Conservation (phyloP, 2,329 filamentous ascomycete genomes). For the Colletotrichum incanum region DNA sequence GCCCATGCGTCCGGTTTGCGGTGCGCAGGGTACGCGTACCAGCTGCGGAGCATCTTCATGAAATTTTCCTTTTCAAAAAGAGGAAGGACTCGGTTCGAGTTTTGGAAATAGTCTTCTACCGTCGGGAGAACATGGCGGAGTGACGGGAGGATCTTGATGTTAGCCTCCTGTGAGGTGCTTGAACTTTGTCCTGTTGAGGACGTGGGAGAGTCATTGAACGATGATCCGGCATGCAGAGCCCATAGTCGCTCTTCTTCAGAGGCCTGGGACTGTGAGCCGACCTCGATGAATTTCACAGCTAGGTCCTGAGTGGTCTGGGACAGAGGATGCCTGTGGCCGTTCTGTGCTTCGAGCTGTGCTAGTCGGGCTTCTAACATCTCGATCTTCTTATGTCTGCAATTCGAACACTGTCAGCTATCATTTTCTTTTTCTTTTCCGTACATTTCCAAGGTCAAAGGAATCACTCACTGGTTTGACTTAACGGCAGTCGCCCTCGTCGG, state of each 20-base stretch:
- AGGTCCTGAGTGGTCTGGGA: background rate
- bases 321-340: background rate
- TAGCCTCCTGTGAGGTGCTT: background rate
- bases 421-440: too few species aligned
- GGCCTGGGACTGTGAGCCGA: background rate
- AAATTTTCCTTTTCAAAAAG: conserved; percentile 44
- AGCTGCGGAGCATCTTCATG: conserved; percentile 44
- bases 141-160: conserved; percentile 36
- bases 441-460: too few species aligned
- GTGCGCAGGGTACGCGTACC: conserved; percentile 41
- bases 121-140: conserved; percentile 42
- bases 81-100: conserved; percentile 44
- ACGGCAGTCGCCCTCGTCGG: conserved; percentile 4
- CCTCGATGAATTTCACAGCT: background rate
- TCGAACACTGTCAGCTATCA: background rate
- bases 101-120: conserved; percentile 44
- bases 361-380: conserved; percentile 29
- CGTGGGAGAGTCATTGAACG: background rate
- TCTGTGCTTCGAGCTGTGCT: conserved; percentile 26
- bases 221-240: background rate
- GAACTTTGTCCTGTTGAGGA: conserved; percentile 3
- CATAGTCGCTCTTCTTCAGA: background rate
- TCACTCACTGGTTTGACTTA: background rate
- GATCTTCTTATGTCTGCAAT: conserved; percentile 9
- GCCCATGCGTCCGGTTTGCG: conserved; percentile 47